Conservation (phyloP, 2,329 filamentous ascomycete species). For the Neobulgaria alba region DNA sequence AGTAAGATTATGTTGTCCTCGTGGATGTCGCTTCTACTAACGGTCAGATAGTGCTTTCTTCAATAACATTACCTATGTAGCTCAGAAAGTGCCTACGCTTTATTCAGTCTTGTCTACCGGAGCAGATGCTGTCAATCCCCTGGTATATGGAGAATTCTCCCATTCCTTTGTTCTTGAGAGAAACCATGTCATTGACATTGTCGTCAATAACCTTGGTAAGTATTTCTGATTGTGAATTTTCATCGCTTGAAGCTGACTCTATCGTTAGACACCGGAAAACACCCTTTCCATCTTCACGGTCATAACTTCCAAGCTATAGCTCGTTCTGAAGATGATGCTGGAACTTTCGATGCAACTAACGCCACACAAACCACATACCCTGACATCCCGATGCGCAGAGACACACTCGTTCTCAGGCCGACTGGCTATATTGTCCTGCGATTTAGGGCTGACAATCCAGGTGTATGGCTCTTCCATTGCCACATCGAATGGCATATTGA, state of each 20-base stretch:
- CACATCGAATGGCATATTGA: slow-evolving; percentile 72
- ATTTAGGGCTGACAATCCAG: slow-evolving; percentile 61
- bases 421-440: slow-evolving; percentile 60
- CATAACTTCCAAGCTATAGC: slow-evolving; percentile 62
- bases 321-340: slow-evolving; percentile 49
- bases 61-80: slow-evolving; percentile 56
- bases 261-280: slow-evolving; percentile 50
- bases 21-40: neutral
- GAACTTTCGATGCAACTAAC: slow-evolving; percentile 42
- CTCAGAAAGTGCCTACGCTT: slow-evolving; percentile 57
- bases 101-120: slow-evolving; percentile 56
- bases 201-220: slow-evolving; percentile 60
- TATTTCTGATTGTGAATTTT: neutral
- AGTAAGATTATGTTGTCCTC: slow-evolving; percentile 36
- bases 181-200: slow-evolving; percentile 59
- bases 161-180: slow-evolving; percentile 62
- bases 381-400: slow-evolving; percentile 53
- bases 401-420: slow-evolving; percentile 56
- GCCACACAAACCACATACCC: slow-evolving; percentile 40
- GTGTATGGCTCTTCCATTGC: slow-evolving; percentile 69
- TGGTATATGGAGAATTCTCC: slow-evolving; percentile 58
- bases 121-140: slow-evolving; percentile 43
- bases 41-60: slow-evolving; percentile 37
- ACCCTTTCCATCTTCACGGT: slow-evolving; percentile 71
- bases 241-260: too few relatives aligned